These are phyloP conservation scores for Hypholoma sublateritium DNA, from an alignment of 768 basidiomycete species.

Conservation along the genomic window DNA sequence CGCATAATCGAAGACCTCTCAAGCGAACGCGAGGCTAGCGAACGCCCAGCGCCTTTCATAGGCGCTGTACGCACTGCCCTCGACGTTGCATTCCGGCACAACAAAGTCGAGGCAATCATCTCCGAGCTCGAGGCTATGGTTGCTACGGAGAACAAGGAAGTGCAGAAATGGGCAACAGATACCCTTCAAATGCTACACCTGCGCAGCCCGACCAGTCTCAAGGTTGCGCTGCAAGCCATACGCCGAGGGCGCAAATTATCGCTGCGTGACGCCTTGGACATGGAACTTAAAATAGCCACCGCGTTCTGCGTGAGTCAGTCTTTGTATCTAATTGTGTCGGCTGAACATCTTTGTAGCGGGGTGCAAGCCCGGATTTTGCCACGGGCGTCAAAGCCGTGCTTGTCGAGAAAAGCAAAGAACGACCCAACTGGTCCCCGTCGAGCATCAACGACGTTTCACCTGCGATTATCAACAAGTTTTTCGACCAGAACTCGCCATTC, in stretches of 20 bases:
- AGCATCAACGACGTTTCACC: constrained; percentile 59
- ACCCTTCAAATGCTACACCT: constrained; percentile 62
- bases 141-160: constrained; percentile 36
- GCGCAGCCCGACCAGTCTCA: constrained; percentile 90
- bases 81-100: constrained; percentile 74
- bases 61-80: constrained; percentile 74
- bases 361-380: constrained; percentile 79
- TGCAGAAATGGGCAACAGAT: constrained; percentile 72
- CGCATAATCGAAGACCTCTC: constrained; percentile 71
- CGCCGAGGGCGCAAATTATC: constrained; percentile 64
- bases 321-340: constrained; percentile 15
- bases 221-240: constrained; percentile 82
- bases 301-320: constrained; percentile 78
- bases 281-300: constrained; percentile 86
- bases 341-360: constrained; percentile 47
- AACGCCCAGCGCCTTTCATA: constrained; percentile 49
- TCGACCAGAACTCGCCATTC: constrained; percentile 53
- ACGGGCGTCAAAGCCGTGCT: constrained; percentile 76
- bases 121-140: constrained; percentile 47
- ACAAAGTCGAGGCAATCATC: constrained; percentile 73
- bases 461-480: constrained; percentile 65
- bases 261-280: constrained; percentile 68
- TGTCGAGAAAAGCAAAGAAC: constrained; percentile 41
- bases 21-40: constrained; percentile 62
- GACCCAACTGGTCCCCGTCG: constrained; percentile 73